Percentiles rank a stretch among this genome's conserved stretches.
Evolutionary conservation across 441 rosid species (phyloP).

Genomic region (Gossypium davidsonii): DNA sequence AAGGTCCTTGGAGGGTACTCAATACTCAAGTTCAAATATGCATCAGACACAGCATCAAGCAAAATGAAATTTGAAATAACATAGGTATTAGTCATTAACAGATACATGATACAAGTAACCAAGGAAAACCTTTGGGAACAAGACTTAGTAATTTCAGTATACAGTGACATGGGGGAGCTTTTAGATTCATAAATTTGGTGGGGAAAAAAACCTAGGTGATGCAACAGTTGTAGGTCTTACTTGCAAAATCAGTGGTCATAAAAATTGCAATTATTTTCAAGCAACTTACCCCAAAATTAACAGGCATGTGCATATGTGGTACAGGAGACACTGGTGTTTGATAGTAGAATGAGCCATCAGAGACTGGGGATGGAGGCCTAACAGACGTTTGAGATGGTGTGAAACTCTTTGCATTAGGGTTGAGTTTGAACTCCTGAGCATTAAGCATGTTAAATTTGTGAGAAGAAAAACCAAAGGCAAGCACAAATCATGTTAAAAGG

Average conservation of each 20-base stretch:
- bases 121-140: neutral
- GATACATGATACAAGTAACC: neutral
- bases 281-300: constrained; percentile 67
- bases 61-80: neutral
- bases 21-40: too few relatives aligned
- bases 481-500: neutral
- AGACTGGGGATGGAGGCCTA: constrained; percentile 59
- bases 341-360: constrained; percentile 70
- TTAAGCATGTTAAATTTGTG: constrained; percentile 2
- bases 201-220: neutral
- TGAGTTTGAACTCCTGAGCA: constrained; percentile 84
- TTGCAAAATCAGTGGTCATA: neutral
- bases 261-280: neutral
- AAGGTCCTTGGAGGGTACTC: neutral
- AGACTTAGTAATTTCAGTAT: neutral
- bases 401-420: constrained; percentile 93
- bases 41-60: too few relatives aligned
- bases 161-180: neutral
- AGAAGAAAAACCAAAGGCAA: neutral
- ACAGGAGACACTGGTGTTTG: constrained; percentile 41
- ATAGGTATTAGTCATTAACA: neutral
- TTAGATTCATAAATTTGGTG: neutral
- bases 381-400: constrained; percentile 56
- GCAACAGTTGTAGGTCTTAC: neutral
- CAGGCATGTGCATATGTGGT: constrained; percentile 69